phyloP scores from a whole-genome alignment of 2,329 filamentous ascomycete genomes.

The Penicillium sp. region DNA sequence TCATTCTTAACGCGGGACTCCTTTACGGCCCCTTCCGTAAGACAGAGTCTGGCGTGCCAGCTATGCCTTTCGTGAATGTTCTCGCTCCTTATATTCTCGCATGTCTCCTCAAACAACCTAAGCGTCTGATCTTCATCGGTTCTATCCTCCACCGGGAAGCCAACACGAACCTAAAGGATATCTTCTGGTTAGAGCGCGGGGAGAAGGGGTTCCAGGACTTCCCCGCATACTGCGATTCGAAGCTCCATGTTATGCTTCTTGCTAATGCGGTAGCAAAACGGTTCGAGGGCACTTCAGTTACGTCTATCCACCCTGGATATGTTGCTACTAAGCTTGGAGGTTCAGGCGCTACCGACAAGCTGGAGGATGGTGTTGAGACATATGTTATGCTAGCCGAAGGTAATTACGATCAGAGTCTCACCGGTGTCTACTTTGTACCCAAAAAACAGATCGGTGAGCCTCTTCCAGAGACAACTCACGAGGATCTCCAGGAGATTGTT shows the following conservation, averaged over 20 bases:
- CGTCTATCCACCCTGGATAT: conserved; percentile 53
- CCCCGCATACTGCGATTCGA: conserved; percentile 54
- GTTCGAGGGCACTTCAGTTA: conserved; percentile 48
- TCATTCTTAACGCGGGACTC: conserved; percentile 59
- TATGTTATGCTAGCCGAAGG: conserved; percentile 49
- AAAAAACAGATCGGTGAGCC: conserved; percentile 18
- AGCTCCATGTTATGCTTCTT: conserved; percentile 57
- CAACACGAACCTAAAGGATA: conserved; percentile 41
- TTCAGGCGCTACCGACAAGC: conserved; percentile 45
- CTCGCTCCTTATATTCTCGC: conserved; percentile 58
- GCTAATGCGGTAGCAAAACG: conserved; percentile 53
- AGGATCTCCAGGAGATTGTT: conserved; percentile 21
- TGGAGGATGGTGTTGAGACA: conserved; percentile 49
- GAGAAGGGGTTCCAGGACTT: conserved; percentile 36
- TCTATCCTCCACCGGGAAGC: conserved; percentile 52
- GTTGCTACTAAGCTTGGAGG: conserved; percentile 56
- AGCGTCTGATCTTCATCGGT: conserved; percentile 54
- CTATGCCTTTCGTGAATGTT: conserved; percentile 55
- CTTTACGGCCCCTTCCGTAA: conserved; percentile 44
- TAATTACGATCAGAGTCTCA: conserved; percentile 24
- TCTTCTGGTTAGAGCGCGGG: conserved; percentile 41
- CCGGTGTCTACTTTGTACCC: conserved; percentile 24
- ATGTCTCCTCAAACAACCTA: conserved; percentile 50
- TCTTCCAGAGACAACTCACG: conserved; percentile 12
- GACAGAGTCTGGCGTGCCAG: conserved; percentile 45